Percentiles rank a stretch among this genome's conserved stretches.
These are phyloP conservation scores for Penicillium argentinense DNA, from an alignment of 495 filamentous ascomycete genomes.

Conservation along the genomic window DNA sequence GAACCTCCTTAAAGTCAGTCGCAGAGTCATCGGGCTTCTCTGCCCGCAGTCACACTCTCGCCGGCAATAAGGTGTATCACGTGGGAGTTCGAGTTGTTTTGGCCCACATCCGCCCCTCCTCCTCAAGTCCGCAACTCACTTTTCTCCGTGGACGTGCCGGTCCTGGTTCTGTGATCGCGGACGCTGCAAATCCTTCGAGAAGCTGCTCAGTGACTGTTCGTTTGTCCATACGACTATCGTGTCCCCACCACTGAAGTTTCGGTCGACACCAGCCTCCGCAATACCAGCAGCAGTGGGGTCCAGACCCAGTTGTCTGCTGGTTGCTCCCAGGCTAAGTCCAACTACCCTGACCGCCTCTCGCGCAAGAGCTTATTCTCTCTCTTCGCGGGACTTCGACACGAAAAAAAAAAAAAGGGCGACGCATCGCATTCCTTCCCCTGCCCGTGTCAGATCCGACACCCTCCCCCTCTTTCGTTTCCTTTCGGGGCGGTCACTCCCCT, in stretches of 20 bases:
- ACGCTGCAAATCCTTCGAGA: not conserved
- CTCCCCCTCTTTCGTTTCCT: constrained; percentile 1
- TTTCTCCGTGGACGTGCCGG: constrained; percentile 4
- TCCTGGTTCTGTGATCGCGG: not conserved
- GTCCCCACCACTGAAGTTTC: constrained; percentile 13
- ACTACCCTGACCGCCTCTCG: constrained; percentile 29
- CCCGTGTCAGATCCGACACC: constrained; percentile 4
- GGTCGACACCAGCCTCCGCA: constrained; percentile 15
- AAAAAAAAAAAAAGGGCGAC: constrained; percentile 18
- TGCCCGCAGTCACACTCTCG: constrained; percentile 5
- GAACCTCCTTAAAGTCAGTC: not conserved
- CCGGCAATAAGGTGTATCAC: constrained; percentile 27
- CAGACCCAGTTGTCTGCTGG: constrained; percentile 27
- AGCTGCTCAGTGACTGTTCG: not conserved
- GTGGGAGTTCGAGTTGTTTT: constrained; percentile 29
- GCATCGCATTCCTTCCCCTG: constrained; percentile 7
- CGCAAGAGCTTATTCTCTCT: constrained; percentile 16
- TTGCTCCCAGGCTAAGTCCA: constrained; percentile 20
- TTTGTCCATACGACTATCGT: not conserved
- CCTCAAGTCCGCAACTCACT: constrained; percentile 12
- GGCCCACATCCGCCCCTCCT: constrained; percentile 31
- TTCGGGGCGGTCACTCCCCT: constrained; percentile 3
- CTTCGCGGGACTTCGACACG: constrained; percentile 10
- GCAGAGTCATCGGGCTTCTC: constrained; percentile 8
- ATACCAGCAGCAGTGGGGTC: constrained; percentile 31